Evolutionary conservation across 208 protist species (phyloP).

Genomic region (Naegleria fowleri): DNA sequence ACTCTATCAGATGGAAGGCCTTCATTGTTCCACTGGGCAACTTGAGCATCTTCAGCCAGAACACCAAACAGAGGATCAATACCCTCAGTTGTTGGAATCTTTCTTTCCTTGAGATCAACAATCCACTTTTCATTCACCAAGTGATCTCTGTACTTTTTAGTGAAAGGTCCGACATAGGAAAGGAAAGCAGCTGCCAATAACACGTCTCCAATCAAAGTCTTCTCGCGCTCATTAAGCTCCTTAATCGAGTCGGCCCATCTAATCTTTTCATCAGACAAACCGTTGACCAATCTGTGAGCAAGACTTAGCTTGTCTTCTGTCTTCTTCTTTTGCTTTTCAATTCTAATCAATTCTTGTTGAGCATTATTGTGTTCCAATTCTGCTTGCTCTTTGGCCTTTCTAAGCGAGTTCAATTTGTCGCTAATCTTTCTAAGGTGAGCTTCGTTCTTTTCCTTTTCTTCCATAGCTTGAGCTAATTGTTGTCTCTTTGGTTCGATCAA

Average conservation of each 20-base stretch:
- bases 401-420: conserved; percentile 84
- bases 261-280: conserved; percentile 65
- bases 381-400: conserved; percentile 81
- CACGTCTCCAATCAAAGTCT: conserved; percentile 71
- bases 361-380: conserved; percentile 86
- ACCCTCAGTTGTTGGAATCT: conserved; percentile 53
- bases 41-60: conserved; percentile 47
- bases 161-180: conserved; percentile 79
- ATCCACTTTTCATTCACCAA: conserved; percentile 62
- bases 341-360: conserved; percentile 78
- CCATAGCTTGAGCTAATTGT: conserved; percentile 76
- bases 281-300: conserved; percentile 69
- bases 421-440: conserved; percentile 83
- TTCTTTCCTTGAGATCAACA: conserved; percentile 47
- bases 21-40: conserved; percentile 74
- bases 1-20: conserved; percentile 67
- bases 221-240: conserved; percentile 46
- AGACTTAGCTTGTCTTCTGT: conserved; percentile 86
- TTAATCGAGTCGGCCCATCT: conserved; percentile 62
- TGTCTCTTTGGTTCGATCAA: conserved; percentile 92
- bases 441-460: conserved; percentile 72
- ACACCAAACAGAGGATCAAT: conserved; percentile 56
- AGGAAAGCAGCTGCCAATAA: conserved; percentile 73
- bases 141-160: conserved; percentile 50
- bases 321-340: conserved; percentile 82